Conservation (phyloP, 352 stramenopile species). For the Lagenidium giganteum region DNA sequence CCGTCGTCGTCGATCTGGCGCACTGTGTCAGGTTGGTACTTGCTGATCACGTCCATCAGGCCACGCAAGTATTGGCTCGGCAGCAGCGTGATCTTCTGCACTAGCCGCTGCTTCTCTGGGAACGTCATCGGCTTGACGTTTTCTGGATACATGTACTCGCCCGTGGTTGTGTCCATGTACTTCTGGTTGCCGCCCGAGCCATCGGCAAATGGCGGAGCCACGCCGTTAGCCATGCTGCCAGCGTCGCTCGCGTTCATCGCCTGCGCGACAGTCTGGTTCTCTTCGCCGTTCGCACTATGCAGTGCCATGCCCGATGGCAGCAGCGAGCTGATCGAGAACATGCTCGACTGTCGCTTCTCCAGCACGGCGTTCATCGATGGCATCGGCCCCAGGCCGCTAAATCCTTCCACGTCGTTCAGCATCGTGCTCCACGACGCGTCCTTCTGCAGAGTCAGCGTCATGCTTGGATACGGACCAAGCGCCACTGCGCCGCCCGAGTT, state of each 20-base stretch:
- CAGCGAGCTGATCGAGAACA: conserved; percentile 74
- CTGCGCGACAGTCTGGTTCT: not conserved
- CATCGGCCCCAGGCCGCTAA: conserved; percentile 54
- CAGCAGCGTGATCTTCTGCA: conserved; percentile 84
- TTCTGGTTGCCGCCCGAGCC: conserved; percentile 68
- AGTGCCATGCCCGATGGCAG: conserved; percentile 47
- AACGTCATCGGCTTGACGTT: conserved; percentile 85
- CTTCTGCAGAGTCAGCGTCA: conserved; percentile 62
- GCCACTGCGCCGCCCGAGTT: not conserved
- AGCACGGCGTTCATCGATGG: conserved; percentile 63
- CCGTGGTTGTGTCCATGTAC: conserved; percentile 52
- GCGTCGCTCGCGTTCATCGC: conserved; percentile 5
- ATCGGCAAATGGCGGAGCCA: conserved; percentile 28
- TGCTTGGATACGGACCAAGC: conserved; percentile 25
- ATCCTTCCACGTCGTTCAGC: conserved; percentile 62
- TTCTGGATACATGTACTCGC: conserved; percentile 84
- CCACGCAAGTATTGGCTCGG: conserved; percentile 79
- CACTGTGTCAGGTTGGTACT: conserved; percentile 84
- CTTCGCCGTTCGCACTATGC: no score
- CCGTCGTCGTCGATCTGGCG: conserved; percentile 83
- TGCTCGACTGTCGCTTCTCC: conserved; percentile 68
- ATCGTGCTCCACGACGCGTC: conserved; percentile 66
- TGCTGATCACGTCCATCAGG: conserved; percentile 86
- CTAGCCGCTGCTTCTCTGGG: conserved; percentile 74
- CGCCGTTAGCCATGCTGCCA: conserved; percentile 14